phyloP scores from a whole-genome alignment of 2,329 filamentous ascomycete species.

The Xylariales sp. region DNA sequence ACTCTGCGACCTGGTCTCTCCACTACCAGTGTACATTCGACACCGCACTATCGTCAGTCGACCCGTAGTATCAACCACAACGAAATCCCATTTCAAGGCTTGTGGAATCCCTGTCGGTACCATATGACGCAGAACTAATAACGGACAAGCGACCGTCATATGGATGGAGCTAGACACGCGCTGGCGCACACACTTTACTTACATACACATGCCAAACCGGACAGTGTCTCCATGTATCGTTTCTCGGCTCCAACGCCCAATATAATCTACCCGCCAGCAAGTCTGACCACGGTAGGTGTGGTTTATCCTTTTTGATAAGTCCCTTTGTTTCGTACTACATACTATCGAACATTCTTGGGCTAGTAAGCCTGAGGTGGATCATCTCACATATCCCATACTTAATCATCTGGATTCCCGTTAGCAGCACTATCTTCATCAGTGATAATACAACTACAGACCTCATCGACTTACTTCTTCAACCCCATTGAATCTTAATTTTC shows the following conservation, averaged over 20 bases:
- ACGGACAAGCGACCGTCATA: conserved; percentile 28
- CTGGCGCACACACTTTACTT: conserved; percentile 25
- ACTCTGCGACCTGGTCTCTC: conserved; percentile 5
- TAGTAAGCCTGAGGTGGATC: conserved; percentile 9
- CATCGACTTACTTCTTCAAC: conserved; percentile 7
- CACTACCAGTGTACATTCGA: too few species aligned
- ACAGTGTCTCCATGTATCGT: conserved; percentile 29
- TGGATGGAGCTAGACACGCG: conserved; percentile 27
- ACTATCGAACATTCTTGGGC: conserved; percentile 23
- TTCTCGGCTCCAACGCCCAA: conserved; percentile 32
- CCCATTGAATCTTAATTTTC: conserved; percentile 4
- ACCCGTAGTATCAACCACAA: conserved; percentile 22
- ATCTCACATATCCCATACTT: conserved; percentile 10
- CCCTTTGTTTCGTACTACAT: conserved; percentile 20
- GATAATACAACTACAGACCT: conserved; percentile 2
- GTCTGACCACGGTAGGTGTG: conserved; percentile 23
- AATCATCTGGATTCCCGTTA: conserved; percentile 4
- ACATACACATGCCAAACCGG: conserved; percentile 31
- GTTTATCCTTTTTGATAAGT: conserved; percentile 24
- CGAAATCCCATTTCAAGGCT: conserved; percentile 26
- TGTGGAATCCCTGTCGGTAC: conserved; percentile 29
- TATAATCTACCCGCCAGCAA: conserved; percentile 28
- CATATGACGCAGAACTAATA: conserved; percentile 33
- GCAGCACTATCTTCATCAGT: neutral
- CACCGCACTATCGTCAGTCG: conserved; percentile 11